These are phyloP conservation scores for Mycena galopus DNA, from an alignment of 768 basidiomycete species.

Conservation along the genomic window DNA sequence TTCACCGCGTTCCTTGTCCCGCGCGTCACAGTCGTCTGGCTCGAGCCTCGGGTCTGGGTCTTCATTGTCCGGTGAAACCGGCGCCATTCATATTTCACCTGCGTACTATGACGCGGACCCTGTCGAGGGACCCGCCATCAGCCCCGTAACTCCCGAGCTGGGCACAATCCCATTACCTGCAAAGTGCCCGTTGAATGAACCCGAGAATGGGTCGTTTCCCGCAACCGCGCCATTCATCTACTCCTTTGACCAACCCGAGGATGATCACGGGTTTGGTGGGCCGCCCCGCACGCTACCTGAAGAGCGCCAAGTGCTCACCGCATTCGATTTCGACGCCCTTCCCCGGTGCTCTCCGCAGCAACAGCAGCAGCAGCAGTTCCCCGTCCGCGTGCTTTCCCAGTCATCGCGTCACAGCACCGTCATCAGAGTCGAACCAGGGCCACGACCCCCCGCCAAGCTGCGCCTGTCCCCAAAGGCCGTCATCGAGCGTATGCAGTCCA, in stretches of 20 bases:
- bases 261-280: conserved; percentile 47
- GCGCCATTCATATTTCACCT: conserved; percentile 56
- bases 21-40: conserved; percentile 39
- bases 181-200: conserved; percentile 36
- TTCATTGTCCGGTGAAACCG: conserved; percentile 36
- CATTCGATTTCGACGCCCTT: conserved; percentile 67
- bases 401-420: conserved; percentile 16
- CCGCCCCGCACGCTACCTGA: conserved; percentile 47
- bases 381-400: conserved; percentile 12
- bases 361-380: conserved; percentile 25
- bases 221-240: conserved; percentile 66
- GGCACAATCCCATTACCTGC: conserved; percentile 31
- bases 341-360: conserved; percentile 50
- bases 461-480: conserved; percentile 46
- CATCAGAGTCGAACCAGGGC: conserved; percentile 40
- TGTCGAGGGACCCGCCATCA: conserved; percentile 49
- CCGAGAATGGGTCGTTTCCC: conserved; percentile 43
- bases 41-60: conserved; percentile 40
- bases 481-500: conserved; percentile 57
- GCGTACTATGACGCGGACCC: conserved; percentile 57
- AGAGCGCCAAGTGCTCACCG: conserved; percentile 53
- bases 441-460: conserved; percentile 34
- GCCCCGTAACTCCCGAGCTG: conserved; percentile 40
- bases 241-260: conserved; percentile 54
- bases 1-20: conserved; percentile 38